Evolutionary conservation across 2,329 filamentous ascomycete species (phyloP).

Genomic region (Ceratocystis destructans): DNA sequence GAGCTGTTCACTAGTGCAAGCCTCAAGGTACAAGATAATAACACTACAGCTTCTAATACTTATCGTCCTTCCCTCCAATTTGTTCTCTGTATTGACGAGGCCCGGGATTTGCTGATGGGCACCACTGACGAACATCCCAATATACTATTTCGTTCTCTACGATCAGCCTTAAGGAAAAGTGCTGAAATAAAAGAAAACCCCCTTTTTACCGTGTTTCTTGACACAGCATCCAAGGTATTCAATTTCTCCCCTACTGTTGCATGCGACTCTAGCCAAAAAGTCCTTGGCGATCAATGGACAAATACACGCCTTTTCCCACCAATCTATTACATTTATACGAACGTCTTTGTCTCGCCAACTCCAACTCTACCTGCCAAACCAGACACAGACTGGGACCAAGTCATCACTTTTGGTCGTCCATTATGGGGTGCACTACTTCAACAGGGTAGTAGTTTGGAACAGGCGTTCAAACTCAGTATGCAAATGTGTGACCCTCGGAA

Average conservation of each 20-base stretch:
- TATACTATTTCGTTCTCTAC: not conserved
- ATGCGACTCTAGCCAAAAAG: not conserved
- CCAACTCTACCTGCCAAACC: not conserved
- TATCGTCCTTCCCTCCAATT: not conserved
- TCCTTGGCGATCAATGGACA: not conserved
- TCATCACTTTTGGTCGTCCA: not conserved
- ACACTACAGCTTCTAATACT: not conserved
- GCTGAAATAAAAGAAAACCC: not conserved
- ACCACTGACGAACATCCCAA: not conserved
- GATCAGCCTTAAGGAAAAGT: not conserved
- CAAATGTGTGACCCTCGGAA: not conserved
- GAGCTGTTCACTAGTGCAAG: not conserved
- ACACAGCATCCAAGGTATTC: not conserved
- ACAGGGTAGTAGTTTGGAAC: too few species aligned
- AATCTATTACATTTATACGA: not conserved
- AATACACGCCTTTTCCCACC: not conserved
- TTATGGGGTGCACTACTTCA: too few species aligned
- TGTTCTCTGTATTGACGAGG: not conserved
- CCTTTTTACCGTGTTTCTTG: not conserved
- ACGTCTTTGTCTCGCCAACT: not conserved
- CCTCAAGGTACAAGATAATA: not conserved
- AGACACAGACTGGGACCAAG: not conserved
- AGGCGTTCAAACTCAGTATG: not conserved
- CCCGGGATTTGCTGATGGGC: not conserved
- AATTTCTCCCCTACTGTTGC: not conserved